Base-by-base conservation (phyloP, 2,329 filamentous ascomycete genomes). In the Penicillium sclerotigenum region DNA sequence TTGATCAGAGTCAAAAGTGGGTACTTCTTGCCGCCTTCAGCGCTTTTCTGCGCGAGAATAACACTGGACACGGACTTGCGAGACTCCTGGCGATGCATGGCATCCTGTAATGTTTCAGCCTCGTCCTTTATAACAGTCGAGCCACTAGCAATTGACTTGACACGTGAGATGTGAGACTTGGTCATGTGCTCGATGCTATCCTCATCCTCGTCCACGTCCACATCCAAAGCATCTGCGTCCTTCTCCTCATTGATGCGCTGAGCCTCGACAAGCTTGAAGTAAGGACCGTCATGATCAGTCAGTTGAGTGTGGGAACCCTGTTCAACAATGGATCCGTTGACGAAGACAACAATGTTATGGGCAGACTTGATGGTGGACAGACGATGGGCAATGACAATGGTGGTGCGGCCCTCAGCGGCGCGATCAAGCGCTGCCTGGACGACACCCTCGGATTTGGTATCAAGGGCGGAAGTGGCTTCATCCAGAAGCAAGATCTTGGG, bases 341-440 rank as follows among this genome's bases (percentile, higher is more conserved):
- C 83, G 87, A 99, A 93, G 60, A 97, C 93, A 13, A 97, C 90
- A 64, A 99, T 99, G 68, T 96, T 97, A 73, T 97, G 89, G 0
- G 93, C 93, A 60, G 91, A 87, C 73, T 87, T 91, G 77, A 99
- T 96, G 6, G 94, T 99, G 0, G 91, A 96, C 9, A 99, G 81
- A 64, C 93, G 87, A 77, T 99, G 94, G 41, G 94, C 94, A 73
- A 99, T 97, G 7, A 92, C 90, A 65, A 97, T 96, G 2, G 94
- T 97, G 0, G 94, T 99, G 52, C 94, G 85, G 24, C 92, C 93
- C 60, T 88, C 82, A 1, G 91, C 83, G 26, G 93, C 94, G 47
- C 84, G 88, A 66, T 97, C 92, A 9, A 99, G 81, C 18, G 94
- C 94, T 40, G 90, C 90, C 73, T 97, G 94, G 1, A 99, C 93